Evolutionary conservation across 2,329 filamentous ascomycete genomes (phyloP), one percentile per base, ranked within the genome.

Genomic region (Geosmithia flava): DNA sequence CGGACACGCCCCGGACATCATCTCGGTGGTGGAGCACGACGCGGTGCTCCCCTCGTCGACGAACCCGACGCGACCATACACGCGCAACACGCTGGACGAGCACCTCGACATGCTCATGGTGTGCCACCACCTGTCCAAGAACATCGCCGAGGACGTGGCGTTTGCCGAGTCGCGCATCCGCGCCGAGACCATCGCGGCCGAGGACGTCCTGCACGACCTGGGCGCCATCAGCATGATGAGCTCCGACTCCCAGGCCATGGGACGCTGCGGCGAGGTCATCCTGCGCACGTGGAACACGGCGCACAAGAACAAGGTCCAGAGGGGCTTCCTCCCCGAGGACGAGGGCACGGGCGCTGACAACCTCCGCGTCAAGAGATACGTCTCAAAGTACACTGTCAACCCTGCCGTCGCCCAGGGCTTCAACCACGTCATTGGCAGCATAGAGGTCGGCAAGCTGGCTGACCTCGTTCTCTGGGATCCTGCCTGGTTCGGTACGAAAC

Each of bases 41-140:
- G 93, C 97, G 60, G 89, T 97, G 2, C 76, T 97, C 1, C 91
- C 91, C 0, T 88, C 83, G 5, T 91, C 84, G 44, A 97, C 91
- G 0, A 97, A 95, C 62, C 91, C 91, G 0, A 97, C 91, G 1
- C 75, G 90, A 2, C 91, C 91, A 1, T 96, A 82, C 65, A 97
- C 91, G 2, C 74, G 76, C 54, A 96, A 97, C 69, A 97, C 91
- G 0, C 76, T 97, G 0, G 91, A 96, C 60, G 91, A 97, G 66
- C 91, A 97, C 67, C 78, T 96, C 15, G 91, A 97, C 68, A 97
- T 97, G 91, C 71, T 96, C 44, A 96, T 96, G 91, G 88, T 95
- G 39, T 97, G 91, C 71, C 91, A 97, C 65, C 91, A 97, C 60
- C 72, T 97, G 10, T 89, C 83, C 47, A 87, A 87, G 65, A 83